Evolutionary conservation across 805 yeast species (phyloP).

Genomic region (Brettanomyces naardenensis): DNA sequence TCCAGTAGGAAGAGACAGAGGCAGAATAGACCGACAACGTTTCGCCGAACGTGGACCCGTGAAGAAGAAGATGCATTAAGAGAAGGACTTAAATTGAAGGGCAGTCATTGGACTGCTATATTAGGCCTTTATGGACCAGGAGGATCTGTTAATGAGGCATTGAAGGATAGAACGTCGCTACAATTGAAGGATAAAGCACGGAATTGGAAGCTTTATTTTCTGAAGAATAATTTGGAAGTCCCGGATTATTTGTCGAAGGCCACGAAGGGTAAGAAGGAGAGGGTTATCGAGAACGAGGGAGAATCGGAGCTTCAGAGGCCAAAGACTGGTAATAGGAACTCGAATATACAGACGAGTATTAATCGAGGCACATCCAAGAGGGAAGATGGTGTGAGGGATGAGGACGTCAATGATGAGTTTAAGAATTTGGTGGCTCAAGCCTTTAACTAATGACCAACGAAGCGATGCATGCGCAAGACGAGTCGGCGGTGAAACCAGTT

Average conservation of each 20-base stretch:
- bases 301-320: slow-evolving; percentile 2
- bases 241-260: slow-evolving; percentile 78
- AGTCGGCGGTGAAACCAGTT: no score
- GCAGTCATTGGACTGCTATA: slow-evolving; percentile 93
- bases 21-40: slow-evolving; percentile 22
- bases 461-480: no score
- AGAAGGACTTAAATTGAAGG: slow-evolving; percentile 72
- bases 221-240: slow-evolving; percentile 65
- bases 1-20: slow-evolving; percentile 8
- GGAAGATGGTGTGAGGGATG: no score
- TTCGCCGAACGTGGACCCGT: slow-evolving; percentile 74
- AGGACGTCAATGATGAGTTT: slow-evolving; percentile 21
- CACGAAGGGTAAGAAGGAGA: slow-evolving; percentile 48
- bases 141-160: slow-evolving; percentile 72
- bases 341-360: not conserved
- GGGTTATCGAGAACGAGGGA: no score
- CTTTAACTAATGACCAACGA: slow-evolving; percentile 13
- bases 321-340: slow-evolving; percentile 3
- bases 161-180: slow-evolving; percentile 83
- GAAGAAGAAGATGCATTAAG: slow-evolving; percentile 83
- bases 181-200: slow-evolving; percentile 96
- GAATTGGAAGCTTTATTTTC: slow-evolving; percentile 84
- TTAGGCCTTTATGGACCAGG: slow-evolving; percentile 91
- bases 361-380: slow-evolving; percentile 3
- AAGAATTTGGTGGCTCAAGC: slow-evolving; percentile 28